These are phyloP conservation scores for Astragalus glycyphyllos DNA, from an alignment of 306 rosid species.

Conservation along the genomic window DNA sequence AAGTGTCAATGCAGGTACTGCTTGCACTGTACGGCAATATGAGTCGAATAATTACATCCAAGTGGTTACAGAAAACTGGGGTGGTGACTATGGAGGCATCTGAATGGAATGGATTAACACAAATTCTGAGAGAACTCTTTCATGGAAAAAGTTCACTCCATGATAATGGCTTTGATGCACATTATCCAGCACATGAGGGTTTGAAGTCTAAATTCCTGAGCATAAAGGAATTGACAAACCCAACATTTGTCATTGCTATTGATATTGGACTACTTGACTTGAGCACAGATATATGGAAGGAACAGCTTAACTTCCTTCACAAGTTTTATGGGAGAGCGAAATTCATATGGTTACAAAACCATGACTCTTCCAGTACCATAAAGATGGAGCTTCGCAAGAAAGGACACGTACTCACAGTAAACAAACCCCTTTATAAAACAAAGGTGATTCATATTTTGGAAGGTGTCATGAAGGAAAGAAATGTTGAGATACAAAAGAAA, in stretches of 20 bases:
- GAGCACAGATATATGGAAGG: slow-evolving; percentile 98
- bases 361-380: slow-evolving; percentile 76
- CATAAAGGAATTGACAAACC: slow-evolving; percentile 68
- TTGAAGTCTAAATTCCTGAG: slow-evolving; percentile 57
- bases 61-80: slow-evolving; percentile 79
- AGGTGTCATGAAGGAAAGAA: slow-evolving; percentile 69
- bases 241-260: slow-evolving; percentile 63
- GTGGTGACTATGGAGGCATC: slow-evolving; percentile 72
- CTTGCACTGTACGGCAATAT: slow-evolving; percentile 77
- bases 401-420: slow-evolving; percentile 67
- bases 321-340: slow-evolving; percentile 73
- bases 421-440: slow-evolving; percentile 85
- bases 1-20: slow-evolving; percentile 67
- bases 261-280: slow-evolving; percentile 90
- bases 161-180: slow-evolving; percentile 59
- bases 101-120: slow-evolving; percentile 96
- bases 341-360: slow-evolving; percentile 85
- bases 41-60: slow-evolving; percentile 72
- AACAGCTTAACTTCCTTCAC: slow-evolving; percentile 84
- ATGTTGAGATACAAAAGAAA: slow-evolving; percentile 62
- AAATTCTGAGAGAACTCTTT: slow-evolving; percentile 75
- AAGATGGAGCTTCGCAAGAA: slow-evolving; percentile 88
- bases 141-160: slow-evolving; percentile 52
- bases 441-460: slow-evolving; percentile 86
- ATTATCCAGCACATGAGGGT: slow-evolving; percentile 51